Evolutionary conservation across 345 rosid species (phyloP).

Genomic region (Acer campestre): DNA sequence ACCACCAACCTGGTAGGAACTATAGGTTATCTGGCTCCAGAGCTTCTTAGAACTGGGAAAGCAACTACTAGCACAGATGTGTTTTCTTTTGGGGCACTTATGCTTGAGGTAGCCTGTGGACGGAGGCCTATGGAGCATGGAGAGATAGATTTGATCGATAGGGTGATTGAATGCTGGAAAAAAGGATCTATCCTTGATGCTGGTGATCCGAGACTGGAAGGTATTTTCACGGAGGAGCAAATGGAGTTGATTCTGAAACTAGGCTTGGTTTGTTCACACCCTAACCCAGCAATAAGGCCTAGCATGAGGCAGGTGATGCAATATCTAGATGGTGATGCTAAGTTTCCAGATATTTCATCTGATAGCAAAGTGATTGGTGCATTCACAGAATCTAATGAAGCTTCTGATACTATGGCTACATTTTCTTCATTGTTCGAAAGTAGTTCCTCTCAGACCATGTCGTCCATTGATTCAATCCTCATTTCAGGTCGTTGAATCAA

Average conservation of each 20-base stretch:
- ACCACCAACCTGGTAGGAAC: conserved; percentile 42
- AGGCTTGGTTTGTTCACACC: conserved; percentile 34
- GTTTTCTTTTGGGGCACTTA: conserved; percentile 44
- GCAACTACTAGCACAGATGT: conserved; percentile 46
- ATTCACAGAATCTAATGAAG: not conserved
- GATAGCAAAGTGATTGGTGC: not conserved
- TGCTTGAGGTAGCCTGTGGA: conserved; percentile 56
- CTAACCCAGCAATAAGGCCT: conserved; percentile 26
- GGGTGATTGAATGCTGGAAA: conserved; percentile 29
- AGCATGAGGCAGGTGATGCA: conserved; percentile 28
- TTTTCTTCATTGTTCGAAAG: not conserved
- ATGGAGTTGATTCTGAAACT: conserved; percentile 34
- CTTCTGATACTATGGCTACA: not conserved
- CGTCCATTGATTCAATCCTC: conserved; percentile 30
- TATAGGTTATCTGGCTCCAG: conserved; percentile 50
- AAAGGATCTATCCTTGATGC: conserved; percentile 21
- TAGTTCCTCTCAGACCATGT: conserved; percentile 20
- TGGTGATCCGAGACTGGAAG: conserved; percentile 15
- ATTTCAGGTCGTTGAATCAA: conserved; percentile 22
- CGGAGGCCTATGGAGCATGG: conserved; percentile 41
- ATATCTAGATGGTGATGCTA: conserved; percentile 35
- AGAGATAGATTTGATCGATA: conserved; percentile 33
- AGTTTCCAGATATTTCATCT: conserved; percentile 6
- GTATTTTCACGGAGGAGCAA: conserved; percentile 31
- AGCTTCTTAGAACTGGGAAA: conserved; percentile 39